Base-by-base conservation (phyloP, 192 early-diverging fungal species). In the Backusella sp. region DNA sequence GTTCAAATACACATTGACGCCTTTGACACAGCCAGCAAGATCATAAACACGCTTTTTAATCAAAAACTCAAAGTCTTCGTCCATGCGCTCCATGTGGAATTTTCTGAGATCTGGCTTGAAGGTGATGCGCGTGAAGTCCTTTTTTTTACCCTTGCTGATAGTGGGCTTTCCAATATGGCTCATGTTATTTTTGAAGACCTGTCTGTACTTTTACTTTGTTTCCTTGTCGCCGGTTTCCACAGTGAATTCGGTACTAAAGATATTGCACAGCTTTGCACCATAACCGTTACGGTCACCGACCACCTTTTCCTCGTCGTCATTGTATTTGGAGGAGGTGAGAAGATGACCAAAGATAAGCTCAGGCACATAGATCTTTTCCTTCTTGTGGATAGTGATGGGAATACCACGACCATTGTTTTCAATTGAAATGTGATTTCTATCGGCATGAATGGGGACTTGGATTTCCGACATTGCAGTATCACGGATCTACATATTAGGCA, bases 331-430 rank as follows among this genome's bases (percentile, higher is more conserved):
- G 6, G 96, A 97, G 1, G 98, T 99, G 36, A 99, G 86, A 34
- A 99, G 84, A 74, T 98, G 96, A 0, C 97, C 97, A 84, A 99
- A 98, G 72, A 99, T 98, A 46, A 99, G 89, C 73, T 99, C 97
- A 0, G 98, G 98, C 4, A 99, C 96, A 66, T 97, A 98, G 35
- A 96, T 88, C 17, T 89, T 80, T 81, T 98, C 95, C 68, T 95
- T 89, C 62, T 91, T 87, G 79, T 99, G 98, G 21, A 98, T 92
- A 78, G 96, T 91, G 46, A 99, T 87, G 0, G 98, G 98, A 68
- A 99, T 98, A 32, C 98, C 98, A 76, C 86, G 86, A 62, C 98
- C 98, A 73, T 97, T 97, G 81, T 99, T 99, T 78, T 88, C 91
- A 69, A 99, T 88, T 9, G 96, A 97, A 36, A 99, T 95, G 5